Evolutionary conservation across 2,329 filamentous ascomycete species (phyloP).

Genomic region (Colletotrichum liriopes): DNA sequence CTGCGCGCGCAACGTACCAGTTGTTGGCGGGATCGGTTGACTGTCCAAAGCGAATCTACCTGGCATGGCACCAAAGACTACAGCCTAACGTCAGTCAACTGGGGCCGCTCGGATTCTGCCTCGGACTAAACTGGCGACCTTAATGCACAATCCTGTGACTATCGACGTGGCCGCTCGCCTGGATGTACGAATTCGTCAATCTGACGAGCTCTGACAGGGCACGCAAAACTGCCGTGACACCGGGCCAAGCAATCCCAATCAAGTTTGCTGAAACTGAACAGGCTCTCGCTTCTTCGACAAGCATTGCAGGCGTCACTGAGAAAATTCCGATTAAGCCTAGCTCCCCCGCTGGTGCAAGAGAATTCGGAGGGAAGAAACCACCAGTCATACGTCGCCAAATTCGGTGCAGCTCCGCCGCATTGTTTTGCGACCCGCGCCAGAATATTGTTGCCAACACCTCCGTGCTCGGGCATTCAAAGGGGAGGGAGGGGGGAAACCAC

Average conservation of each 20-base stretch:
- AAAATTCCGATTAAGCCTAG: slow-evolving; percentile 33
- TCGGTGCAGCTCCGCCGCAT: slow-evolving; percentile 30
- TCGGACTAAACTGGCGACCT: background rate
- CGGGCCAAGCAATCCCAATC: slow-evolving; percentile 40
- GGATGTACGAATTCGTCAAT: background rate
- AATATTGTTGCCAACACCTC: slow-evolving; percentile 9
- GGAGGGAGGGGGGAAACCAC: slow-evolving; percentile 6
- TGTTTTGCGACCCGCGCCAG: slow-evolving; percentile 30
- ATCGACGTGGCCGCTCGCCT: background rate
- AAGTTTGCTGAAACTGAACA: slow-evolving; percentile 36
- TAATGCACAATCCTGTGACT: slow-evolving; percentile 4
- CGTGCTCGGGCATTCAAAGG: slow-evolving; percentile 24
- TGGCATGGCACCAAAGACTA: background rate
- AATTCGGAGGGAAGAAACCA: slow-evolving; percentile 4
- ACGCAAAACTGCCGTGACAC: slow-evolving; percentile 36
- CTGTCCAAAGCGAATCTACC: too few species aligned
- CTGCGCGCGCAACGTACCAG: background rate
- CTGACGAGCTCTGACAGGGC: slow-evolving; percentile 13
- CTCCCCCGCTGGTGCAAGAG: slow-evolving; percentile 19
- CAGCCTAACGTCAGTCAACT: slow-evolving; percentile 6
- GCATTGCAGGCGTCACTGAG: slow-evolving; percentile 36
- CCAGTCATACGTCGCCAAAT: slow-evolving; percentile 25
- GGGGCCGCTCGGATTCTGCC: background rate
- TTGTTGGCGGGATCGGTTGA: background rate
- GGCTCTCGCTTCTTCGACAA: slow-evolving; percentile 37